These are phyloP conservation scores for Alternaria longipes DNA, from an alignment of 2,329 filamentous ascomycete species.

Conservation along the genomic window DNA sequence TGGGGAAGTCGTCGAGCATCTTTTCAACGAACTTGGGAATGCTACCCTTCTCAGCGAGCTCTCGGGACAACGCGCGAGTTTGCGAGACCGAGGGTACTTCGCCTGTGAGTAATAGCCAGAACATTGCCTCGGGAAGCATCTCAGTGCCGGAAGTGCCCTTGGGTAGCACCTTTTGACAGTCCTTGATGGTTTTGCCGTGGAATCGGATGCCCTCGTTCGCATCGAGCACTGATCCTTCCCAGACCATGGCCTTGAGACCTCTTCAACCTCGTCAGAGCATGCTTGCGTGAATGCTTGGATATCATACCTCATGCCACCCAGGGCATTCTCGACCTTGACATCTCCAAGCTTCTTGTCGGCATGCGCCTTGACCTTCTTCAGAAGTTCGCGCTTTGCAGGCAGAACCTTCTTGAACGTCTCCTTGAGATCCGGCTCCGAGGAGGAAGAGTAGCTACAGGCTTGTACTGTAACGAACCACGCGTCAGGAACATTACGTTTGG, in stretches of 20 bases:
- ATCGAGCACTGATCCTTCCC: slow-evolving; percentile 97
- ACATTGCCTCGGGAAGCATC: slow-evolving; percentile 99
- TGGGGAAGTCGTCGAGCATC: slow-evolving; percentile 90
- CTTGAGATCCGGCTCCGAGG: slow-evolving; percentile 88
- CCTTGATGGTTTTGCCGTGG: slow-evolving; percentile 97
- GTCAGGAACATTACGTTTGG: slow-evolving; percentile 21
- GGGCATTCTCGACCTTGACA: slow-evolving; percentile 90
- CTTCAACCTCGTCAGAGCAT: slow-evolving; percentile 44
- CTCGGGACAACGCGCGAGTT: slow-evolving; percentile 80
- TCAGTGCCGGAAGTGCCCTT: slow-evolving; percentile 92
- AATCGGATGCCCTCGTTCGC: slow-evolving; percentile 98
- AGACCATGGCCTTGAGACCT: slow-evolving; percentile 96
- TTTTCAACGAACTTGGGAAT: slow-evolving; percentile 85
- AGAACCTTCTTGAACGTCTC: slow-evolving; percentile 83
- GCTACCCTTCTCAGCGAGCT: slow-evolving; percentile 85
- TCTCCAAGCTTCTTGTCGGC: slow-evolving; percentile 85
- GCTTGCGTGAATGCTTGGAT: neutral
- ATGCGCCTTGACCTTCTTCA: slow-evolving; percentile 92
- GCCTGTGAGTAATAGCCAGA: slow-evolving; percentile 96
- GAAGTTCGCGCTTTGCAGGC: slow-evolving; percentile 89
- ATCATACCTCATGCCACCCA: slow-evolving; percentile 87
- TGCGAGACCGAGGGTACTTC: slow-evolving; percentile 86
- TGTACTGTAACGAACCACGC: slow-evolving; percentile 42
- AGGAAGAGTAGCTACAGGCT: slow-evolving; percentile 72
- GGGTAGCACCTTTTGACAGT: slow-evolving; percentile 92